Evolutionary conservation across 192 early-diverging fungal species (phyloP), one percentile per base, ranked within the genome.

Genomic region (Coemansia sp.): DNA sequence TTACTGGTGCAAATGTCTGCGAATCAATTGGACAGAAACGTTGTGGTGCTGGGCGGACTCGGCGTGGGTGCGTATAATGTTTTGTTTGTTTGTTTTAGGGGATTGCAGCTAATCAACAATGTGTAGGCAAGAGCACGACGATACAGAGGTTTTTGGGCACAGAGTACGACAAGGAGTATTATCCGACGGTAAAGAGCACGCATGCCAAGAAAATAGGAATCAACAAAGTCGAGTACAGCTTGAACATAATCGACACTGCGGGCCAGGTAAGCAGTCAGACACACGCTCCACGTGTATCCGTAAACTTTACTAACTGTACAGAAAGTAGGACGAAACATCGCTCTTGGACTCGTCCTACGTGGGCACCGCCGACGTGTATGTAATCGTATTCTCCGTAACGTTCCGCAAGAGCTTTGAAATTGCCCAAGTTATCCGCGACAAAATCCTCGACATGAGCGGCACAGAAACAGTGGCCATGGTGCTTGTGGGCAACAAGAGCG

Each of bases 101-200:
- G 11, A n/a, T n/a, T 17, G 32, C 0, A 3, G 32, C 19, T 45
- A 45, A 45, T 45, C 3, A 38, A n/a, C 11, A 15, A 3, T 41
- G 14, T 61, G 48, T 80, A 85, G 88, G 88, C 39, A 93, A 95
- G 84, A 96, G 93, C 4, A 93, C 93, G 5, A 85, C 95, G 48
- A 94, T 92, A 24, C 88, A 94, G 63, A 92, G 97, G 78, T 98
- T 96, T 72, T 89, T 93, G 29, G 93, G 94, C 56, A 89, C 91
- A 64, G 91, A 93, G 55, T 97, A 94, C 79, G 89, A 87, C 29
- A 93, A 94, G 47, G 87, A 87, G 51, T 97, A 98, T 70, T 93
- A 94, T 65, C 97, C 97, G 17, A 98, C 97, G 17, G 95, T 98
- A 62, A 94, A 93, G 75, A 93, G 90, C 67, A 92, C 91, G 22